Base-by-base conservation (phyloP, 139 green algal genomes). In the Coccomyxa sp. region DNA sequence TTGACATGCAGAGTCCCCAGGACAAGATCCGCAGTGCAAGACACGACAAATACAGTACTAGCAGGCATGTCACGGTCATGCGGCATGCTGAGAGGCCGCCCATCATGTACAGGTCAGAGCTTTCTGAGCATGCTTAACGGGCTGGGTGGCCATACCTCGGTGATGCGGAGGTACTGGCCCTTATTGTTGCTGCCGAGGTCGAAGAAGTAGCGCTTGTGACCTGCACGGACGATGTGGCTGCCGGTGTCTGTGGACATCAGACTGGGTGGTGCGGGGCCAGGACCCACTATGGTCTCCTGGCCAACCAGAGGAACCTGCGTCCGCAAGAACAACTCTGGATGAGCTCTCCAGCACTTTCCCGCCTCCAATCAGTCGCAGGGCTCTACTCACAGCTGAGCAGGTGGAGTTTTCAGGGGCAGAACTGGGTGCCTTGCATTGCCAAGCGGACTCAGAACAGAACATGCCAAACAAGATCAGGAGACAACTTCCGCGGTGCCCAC, bases 121-220 rank as follows among this genome's bases (percentile, higher is more conserved):
- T 27, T 27, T 7, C 0, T 34, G 37, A 64, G 72, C 35, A 76
- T n/a, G 7, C 38, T 39, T 12, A 27, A 55, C 58, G 9, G 22
- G 38, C 22, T 7, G 50, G 22, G 50, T 7, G 5, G 50, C 50
- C 50, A 7, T 36, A 82, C 78, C 78, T 82, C 78, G 12, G 78
- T 82, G 36, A 82, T 77, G 55, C 78, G 78, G 50, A 82, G 22
- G 50, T 77, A 82, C 12, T 35, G 44, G 50, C 78, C 78, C 78
- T 78, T 77, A 27, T 69, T 39, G 74, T 82, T 82, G n/a, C 40
- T 73, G 70, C 78, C 78, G 18, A 78, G 50, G 38, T 82, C 78
- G 39, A 82, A 82, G 36, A 78, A 82, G 71, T 73, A 82, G 78
- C 78, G 78, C 54, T 82, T 82, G 70, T 82, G 78, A 8, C 78